Evolutionary conservation across 495 filamentous ascomycete genomes (phyloP), one percentile per base, ranked within the genome.

Genomic region (Daldinia childiae): DNA sequence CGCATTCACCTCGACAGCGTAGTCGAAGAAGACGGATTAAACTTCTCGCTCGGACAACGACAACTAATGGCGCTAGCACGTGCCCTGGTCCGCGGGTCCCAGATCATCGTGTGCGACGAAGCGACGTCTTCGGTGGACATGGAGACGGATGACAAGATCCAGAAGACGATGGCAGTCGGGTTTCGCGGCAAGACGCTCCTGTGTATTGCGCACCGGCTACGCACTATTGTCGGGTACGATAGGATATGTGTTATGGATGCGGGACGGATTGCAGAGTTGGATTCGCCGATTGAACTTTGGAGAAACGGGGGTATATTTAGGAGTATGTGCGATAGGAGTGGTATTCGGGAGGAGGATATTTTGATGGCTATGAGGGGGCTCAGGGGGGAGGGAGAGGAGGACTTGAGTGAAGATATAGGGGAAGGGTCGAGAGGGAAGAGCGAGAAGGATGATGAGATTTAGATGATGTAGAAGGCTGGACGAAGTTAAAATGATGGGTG

Each of bases 21-120:
- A 7, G 93, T 98, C n/a, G 93, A 97, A 66, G 94, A 97, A 74
- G 95, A 97, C 82, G 95, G 95, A 0, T 82, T 95, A 41, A 99
- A 98, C 80, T 99, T 96, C 83, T 95, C 92, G 1, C 89, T 98
- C n/a, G 95, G 95, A 1, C 95, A 99, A 81, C 89, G 95, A 3
- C 95, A 99, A 75, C 88, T 98, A 14, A 96, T 99, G 92, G 95
- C 95, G 3, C 85, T 99, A 1, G 95, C 95, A 1, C 89, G 95
- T 0, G 95, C 95, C 0, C 87, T 98, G 2, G 94, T 98, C 0
- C 88, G 95, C 32, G 87, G 90, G 30, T 90, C 90, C 0, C 92
- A 92, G 72, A 97, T 98, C 80, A 97, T 98, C 73, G 90, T 99
- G 55, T 97, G 93, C 79, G 95, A 99, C 82, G 95, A 98, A 80